phyloP scores from a whole-genome alignment of 2,329 filamentous ascomycete genomes.

The Blastomyces parvus region DNA sequence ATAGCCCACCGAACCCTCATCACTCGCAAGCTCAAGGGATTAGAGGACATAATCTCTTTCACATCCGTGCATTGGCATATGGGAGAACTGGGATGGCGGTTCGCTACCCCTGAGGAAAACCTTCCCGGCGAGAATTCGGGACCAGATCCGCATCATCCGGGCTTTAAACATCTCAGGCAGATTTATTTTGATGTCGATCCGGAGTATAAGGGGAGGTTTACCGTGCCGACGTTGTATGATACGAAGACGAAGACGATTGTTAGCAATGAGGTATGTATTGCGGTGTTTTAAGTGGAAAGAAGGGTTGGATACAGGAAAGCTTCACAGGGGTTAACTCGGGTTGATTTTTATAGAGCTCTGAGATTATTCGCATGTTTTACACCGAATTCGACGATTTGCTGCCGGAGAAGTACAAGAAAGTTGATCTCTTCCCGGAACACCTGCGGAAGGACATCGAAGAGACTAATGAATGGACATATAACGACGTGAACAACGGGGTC shows the following conservation, averaged over 20 bases:
- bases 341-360: slow-evolving; percentile 45
- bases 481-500: slow-evolving; percentile 44
- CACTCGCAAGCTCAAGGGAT: slow-evolving; percentile 77
- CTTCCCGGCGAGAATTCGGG: slow-evolving; percentile 46
- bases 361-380: slow-evolving; percentile 88
- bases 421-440: slow-evolving; percentile 59
- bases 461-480: slow-evolving; percentile 72
- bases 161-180: slow-evolving; percentile 62
- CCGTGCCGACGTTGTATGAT: slow-evolving; percentile 73
- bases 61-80: slow-evolving; percentile 94
- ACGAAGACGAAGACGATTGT: slow-evolving; percentile 64
- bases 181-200: slow-evolving; percentile 69
- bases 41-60: slow-evolving; percentile 70
- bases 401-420: slow-evolving; percentile 46
- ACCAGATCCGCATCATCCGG: slow-evolving; percentile 52
- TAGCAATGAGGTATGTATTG: slow-evolving; percentile 61
- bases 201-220: slow-evolving; percentile 69
- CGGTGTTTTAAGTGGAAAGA: too few relatives aligned
- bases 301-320: background rate
- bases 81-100: slow-evolving; percentile 71
- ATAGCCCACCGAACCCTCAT: slow-evolving; percentile 78
- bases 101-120: slow-evolving; percentile 56
- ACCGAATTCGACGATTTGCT: slow-evolving; percentile 67
- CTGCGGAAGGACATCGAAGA: slow-evolving; percentile 64
- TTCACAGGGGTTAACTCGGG: background rate